Evolutionary conservation across 208 protist species (phyloP).

Genomic region (Leishmania martiniquensis): DNA sequence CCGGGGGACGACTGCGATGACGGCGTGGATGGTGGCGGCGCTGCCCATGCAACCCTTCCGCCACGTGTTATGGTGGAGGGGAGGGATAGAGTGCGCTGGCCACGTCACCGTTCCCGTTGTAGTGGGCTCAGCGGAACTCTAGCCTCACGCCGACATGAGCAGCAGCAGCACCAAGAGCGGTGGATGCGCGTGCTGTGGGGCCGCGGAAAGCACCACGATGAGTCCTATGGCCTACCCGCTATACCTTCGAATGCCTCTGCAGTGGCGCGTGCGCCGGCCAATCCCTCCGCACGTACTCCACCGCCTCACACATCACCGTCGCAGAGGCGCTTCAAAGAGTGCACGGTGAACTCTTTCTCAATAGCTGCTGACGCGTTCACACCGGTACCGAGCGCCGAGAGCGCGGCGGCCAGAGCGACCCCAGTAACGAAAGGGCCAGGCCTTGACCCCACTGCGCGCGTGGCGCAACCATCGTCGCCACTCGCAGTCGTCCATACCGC

Average conservation of each 20-base stretch:
- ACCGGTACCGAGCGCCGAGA: neutral
- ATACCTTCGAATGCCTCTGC: neutral
- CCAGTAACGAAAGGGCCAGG: neutral
- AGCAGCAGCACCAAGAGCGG: slow-evolving; percentile 8
- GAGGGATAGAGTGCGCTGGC: neutral
- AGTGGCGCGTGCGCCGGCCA: neutral
- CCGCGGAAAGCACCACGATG: neutral
- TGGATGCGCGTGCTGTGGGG: slow-evolving; percentile 16
- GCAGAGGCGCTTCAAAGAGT: neutral
- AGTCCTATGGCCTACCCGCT: neutral
- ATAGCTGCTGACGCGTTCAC: neutral
- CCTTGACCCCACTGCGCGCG: neutral
- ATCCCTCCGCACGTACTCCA: neutral
- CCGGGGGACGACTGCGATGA: slow-evolving; percentile 1
- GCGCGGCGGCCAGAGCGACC: neutral
- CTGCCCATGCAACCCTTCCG: neutral
- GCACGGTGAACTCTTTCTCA: neutral
- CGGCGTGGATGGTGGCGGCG: neutral
- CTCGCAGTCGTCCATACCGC: neutral
- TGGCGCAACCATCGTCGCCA: neutral
- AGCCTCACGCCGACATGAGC: neutral
- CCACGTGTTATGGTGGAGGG: neutral
- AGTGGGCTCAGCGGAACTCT: neutral
- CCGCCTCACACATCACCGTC: neutral
- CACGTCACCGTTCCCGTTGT: slow-evolving; percentile 3